Evolutionary conservation across 768 basidiomycete genomes (phyloP), one percentile per base, ranked within the genome.

Genomic region (Austroboletus eburneus): DNA sequence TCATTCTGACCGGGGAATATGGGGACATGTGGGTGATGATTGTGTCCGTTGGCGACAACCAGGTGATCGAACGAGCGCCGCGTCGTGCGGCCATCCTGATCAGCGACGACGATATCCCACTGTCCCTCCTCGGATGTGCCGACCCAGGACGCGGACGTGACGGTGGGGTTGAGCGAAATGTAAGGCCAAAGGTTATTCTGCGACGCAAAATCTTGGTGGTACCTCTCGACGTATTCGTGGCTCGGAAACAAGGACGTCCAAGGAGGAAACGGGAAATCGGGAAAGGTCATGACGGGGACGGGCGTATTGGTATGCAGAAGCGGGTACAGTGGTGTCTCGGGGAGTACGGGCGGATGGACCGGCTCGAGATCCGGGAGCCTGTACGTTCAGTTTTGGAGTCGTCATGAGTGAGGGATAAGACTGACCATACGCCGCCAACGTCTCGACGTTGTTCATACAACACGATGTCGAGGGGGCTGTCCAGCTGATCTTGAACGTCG

Each of bases 251-350:
- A 65, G 3, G 76, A 71, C 4, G 78, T 80, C 5, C 67, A 64
- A 0, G 72, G 73, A 0, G 71, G 73, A 45, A 75, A 81, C 0
- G 79, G 73, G 59, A 78, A 75, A 7, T 66, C 58, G n/a, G 78
- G 79, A 54, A 74, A 79, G 1, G 79, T 75, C 78, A 81, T 81
- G 9, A 69, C 71, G 2, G 80, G 80, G 4, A 75, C 69, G 13
- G 79, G 77, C 0, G 76, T 79, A 57, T 81, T 81, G 12, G 76
- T 79, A 47, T 61, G 72, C n/a, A 83, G 68, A 12, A 62, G 65
- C 4, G 79, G 78, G 50, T 83, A 83, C 6, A 80, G 51, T 0
- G 78, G 76, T 1, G 77, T 77, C 57, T 77, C 72, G 2, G 80
- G 80, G 5, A 83, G 61, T 2, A 57, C 51, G 4, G 79, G 79